Evolutionary conservation across 495 filamentous ascomycete species (phyloP).

Genomic region (Cryomyces minteri): DNA sequence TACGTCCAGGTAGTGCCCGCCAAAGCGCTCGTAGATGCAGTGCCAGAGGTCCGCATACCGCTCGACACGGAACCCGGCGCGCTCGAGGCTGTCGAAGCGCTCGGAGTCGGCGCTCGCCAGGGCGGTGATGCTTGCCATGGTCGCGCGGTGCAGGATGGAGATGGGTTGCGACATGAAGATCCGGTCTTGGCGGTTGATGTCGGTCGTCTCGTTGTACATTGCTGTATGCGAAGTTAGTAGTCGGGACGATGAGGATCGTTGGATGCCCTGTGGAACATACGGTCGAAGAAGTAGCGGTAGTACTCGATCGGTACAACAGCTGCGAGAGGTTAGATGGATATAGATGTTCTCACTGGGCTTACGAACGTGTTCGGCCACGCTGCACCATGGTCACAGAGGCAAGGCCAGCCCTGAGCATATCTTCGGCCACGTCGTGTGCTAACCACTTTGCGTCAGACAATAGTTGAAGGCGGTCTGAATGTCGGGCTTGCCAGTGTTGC

Average conservation of each 20-base stretch:
- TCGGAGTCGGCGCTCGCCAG: background rate
- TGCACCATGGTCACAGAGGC: too few species aligned
- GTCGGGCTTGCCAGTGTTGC: slow-evolving; percentile 21
- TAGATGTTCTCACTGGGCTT: background rate
- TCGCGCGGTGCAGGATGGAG: slow-evolving; percentile 1
- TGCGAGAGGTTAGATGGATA: slow-evolving; percentile 1
- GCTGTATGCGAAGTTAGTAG: slow-evolving; percentile 4
- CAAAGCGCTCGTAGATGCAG: slow-evolving; percentile 7
- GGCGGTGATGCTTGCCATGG: too few species aligned
- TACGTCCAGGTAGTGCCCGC: slow-evolving; percentile 37
- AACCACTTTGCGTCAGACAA: background rate
- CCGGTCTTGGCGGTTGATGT: slow-evolving; percentile 15
- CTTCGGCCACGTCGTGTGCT: slow-evolving; percentile 28
- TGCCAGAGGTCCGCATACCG: slow-evolving; percentile 14
- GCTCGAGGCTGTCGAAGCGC: slow-evolving; percentile 21
- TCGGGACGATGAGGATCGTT: slow-evolving; percentile 16
- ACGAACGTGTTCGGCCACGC: too few species aligned
- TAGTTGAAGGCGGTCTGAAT: background rate
- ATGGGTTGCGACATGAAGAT: too few species aligned
- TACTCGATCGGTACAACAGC: too few species aligned
- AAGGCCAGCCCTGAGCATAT: slow-evolving; percentile 18
- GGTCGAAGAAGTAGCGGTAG: too few species aligned
- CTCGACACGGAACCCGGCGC: slow-evolving; percentile 17
- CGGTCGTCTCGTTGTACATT: slow-evolving; percentile 17
- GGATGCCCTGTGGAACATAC: background rate